Evolutionary conservation across 129 eudicot species (phyloP), one percentile per base, ranked within the genome.

Genomic region (Scalesia atractyloides): DNA sequence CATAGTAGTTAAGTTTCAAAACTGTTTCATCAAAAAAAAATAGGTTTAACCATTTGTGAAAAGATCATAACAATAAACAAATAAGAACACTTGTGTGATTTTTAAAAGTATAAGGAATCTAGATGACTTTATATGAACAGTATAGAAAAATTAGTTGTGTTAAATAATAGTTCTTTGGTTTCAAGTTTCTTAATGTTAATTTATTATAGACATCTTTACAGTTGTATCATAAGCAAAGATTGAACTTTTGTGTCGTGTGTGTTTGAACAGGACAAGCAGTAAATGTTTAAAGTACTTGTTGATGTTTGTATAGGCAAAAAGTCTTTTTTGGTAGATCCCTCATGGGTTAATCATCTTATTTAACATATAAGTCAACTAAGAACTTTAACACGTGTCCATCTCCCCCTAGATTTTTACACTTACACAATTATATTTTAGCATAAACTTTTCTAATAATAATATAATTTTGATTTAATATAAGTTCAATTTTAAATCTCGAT

Each of bases 271-370:
- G 66, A 60, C 41, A 26, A 7, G 19, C 5, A 26, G 43, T 15
- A 60, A 60, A 30, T 13, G 43, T 26, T 59, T 60, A 60, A 60
- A 60, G 66, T 30, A 33, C 10, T 11, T 41, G 52, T 68, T 68
- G 69, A 60, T 76, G 81, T 76, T 77, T 77, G 18, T 48, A 11
- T 59, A 68, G 76, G 75, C 76, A 61, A 69, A 50, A 11, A 68
- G n/a, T 68, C 44, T 60, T 64, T 77, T 77, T 70, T 30, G 68
- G 66, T 77, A 60, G 81, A 77, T 77, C 49, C 69, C 10, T 69
- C 70, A 77, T 77, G 65, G 33, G 2, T 76, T 76, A 68, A 76
- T 76, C 70, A 69, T 76, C 70, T 76, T 58, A 2, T 19, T 76
- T 68, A 26, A 10, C 53, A 33, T 68, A 12, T 19, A 46, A 59